Evolutionary conservation across 441 rosid species (phyloP).

Genomic region (Populus trichocarpa): DNA sequence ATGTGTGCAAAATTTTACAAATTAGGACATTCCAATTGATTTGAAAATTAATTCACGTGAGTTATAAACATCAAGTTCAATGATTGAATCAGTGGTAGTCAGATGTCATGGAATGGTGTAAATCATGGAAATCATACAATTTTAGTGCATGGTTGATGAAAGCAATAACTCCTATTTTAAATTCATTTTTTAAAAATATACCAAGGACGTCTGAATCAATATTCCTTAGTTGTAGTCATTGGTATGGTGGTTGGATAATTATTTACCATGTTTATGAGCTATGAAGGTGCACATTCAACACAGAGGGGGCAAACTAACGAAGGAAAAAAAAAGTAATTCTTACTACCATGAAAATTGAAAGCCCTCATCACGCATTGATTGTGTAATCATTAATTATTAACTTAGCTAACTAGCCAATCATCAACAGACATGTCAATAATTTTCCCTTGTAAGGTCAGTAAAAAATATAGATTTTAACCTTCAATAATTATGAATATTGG

Average conservation of each 20-base stretch:
- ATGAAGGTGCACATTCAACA: not conserved
- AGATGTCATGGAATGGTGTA: not conserved
- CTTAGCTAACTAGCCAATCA: no score
- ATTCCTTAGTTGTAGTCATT: not conserved
- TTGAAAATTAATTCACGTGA: not conserved
- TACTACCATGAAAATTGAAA: no score
- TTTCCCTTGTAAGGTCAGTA: no score
- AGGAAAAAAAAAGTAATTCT: no score
- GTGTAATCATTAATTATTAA: no score
- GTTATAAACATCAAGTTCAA: not conserved
- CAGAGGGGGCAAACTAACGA: not conserved
- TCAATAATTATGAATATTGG: no score
- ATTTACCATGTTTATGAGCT: not conserved
- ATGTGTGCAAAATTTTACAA: not conserved
- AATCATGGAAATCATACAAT: not conserved
- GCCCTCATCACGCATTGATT: no score
- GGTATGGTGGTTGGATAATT: slow-evolving; percentile 11
- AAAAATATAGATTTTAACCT: no score
- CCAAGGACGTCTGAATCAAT: not conserved
- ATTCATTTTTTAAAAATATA: not conserved
- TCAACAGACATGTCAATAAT: no score
- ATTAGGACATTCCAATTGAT: not conserved
- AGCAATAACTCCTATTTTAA: not conserved
- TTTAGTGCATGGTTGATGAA: no score
- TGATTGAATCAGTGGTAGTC: not conserved